phyloP scores from a whole-genome alignment of 495 filamentous ascomycete species.

The Xylaria nigripes region DNA sequence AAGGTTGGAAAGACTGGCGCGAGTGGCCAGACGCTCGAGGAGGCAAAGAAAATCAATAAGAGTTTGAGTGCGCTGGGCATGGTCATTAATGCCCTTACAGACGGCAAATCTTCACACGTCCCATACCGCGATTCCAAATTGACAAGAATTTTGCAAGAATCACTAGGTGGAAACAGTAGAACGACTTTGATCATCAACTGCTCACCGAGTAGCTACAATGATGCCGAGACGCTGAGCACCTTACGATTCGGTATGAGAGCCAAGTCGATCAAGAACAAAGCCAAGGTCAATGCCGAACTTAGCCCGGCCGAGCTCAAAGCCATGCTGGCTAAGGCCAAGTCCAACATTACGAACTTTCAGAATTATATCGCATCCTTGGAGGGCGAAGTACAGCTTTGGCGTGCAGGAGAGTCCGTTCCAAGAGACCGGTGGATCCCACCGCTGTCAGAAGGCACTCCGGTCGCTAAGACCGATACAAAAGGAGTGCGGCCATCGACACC shows the following conservation, averaged over 20 bases:
- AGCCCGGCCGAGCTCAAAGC: constrained; percentile 91
- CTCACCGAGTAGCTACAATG: constrained; percentile 96
- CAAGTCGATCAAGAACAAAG: constrained; percentile 99
- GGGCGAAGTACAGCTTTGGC: constrained; percentile 77
- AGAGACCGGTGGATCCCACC: constrained; percentile 58
- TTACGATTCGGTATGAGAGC: constrained; percentile 92
- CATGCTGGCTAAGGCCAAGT: constrained; percentile 83
- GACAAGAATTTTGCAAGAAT: constrained; percentile 94
- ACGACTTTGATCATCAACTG: constrained; percentile 98
- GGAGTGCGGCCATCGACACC: constrained; percentile 69
- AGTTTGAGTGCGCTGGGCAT: constrained; percentile 95
- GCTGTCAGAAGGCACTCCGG: constrained; percentile 52
- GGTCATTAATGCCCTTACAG: constrained; percentile 96
- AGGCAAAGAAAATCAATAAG: constrained; percentile 99
- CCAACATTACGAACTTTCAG: constrained; percentile 80
- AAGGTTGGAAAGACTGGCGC: constrained; percentile 98
- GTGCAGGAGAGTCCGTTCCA: constrained; percentile 78
- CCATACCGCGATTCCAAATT: constrained; percentile 98
- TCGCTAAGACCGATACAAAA: constrained; percentile 51
- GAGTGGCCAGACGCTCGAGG: constrained; percentile 93
- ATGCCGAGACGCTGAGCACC: constrained; percentile 88
- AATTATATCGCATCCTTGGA: constrained; percentile 78
- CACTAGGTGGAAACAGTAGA: constrained; percentile 89
- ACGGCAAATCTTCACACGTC: constrained; percentile 95
- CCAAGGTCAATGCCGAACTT: constrained; percentile 97